These are phyloP conservation scores for Podaxis sp. DNA, from an alignment of 768 basidiomycete genomes.

Conservation along the genomic window DNA sequence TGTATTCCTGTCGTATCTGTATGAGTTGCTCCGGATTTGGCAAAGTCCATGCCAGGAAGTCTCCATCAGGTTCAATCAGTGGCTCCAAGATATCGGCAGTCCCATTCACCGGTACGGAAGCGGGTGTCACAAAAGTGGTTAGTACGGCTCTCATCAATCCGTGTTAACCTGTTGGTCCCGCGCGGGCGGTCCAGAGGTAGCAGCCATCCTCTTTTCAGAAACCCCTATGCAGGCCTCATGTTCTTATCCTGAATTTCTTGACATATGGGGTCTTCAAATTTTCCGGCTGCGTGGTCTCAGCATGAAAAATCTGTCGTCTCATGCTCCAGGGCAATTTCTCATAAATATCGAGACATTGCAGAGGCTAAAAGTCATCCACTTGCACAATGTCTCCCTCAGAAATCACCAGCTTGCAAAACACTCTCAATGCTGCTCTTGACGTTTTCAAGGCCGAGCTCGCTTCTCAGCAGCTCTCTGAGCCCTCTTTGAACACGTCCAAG, in stretches of 20 bases:
- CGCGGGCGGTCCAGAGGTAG: neutral
- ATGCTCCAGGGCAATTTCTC: neutral
- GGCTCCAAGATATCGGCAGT: neutral
- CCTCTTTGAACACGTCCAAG: slow-evolving; percentile 35
- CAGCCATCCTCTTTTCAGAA: neutral
- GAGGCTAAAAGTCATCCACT: neutral
- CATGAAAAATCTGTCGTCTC: neutral
- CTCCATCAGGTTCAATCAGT: neutral
- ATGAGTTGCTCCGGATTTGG: neutral
- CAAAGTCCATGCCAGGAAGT: neutral
- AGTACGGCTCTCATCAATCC: neutral
- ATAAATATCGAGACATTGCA: neutral
- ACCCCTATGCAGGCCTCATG: neutral
- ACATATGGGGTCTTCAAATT: neutral
- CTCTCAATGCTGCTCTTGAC: slow-evolving; percentile 39
- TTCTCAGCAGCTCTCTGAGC: slow-evolving; percentile 34
- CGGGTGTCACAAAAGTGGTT: neutral
- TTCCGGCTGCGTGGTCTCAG: neutral
- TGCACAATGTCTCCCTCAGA: slow-evolving; percentile 33
- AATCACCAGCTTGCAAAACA: slow-evolving; percentile 37
- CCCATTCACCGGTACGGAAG: neutral
- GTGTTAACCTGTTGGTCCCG: neutral
- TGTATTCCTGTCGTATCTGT: neutral
- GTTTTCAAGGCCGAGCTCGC: slow-evolving; percentile 37
- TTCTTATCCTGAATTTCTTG: neutral